These are phyloP conservation scores for Candida sphagnicola DNA, from an alignment of 805 yeast genomes.

Conservation along the genomic window DNA sequence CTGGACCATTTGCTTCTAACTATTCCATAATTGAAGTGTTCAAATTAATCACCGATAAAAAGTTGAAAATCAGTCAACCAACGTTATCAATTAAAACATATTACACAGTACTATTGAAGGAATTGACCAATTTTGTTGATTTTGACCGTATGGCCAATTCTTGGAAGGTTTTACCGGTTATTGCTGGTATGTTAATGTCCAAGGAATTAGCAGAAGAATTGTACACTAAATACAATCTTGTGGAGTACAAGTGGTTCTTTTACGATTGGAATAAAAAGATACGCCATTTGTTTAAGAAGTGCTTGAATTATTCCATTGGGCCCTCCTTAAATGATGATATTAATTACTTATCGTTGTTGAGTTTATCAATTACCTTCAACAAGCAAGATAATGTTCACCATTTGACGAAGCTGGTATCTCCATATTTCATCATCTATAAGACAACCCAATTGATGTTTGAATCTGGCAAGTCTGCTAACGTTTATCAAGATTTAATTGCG, in stretches of 20 bases:
- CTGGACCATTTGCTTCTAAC: constrained; percentile 22
- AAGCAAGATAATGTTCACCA: constrained; percentile 18
- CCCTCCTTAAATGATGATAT: constrained; percentile 18
- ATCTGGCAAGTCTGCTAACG: constrained; percentile 7
- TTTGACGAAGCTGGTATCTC: constrained; percentile 16
- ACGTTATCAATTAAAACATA: constrained; percentile 42
- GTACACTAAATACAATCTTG: constrained; percentile 20
- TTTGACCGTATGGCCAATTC: constrained; percentile 26
- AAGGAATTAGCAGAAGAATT: constrained; percentile 30
- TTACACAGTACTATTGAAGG: constrained; percentile 34
- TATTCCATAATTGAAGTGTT: constrained; percentile 46
- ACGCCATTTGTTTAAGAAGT: constrained; percentile 22
- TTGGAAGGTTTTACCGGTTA: constrained; percentile 47
- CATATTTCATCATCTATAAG: constrained; percentile 15
- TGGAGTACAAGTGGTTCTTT: constrained; percentile 31
- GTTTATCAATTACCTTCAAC: constrained; percentile 29
- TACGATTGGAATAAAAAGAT: constrained; percentile 29
- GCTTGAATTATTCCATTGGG: constrained; percentile 21
- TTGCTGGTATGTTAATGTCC: constrained; percentile 43
- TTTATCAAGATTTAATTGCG: constrained; percentile 16
- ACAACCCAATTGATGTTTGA: constrained; percentile 18
- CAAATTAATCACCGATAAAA: constrained; percentile 42
- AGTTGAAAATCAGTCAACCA: constrained; percentile 46
- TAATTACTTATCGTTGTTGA: constrained; percentile 26
- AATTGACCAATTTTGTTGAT: constrained; percentile 25